Percentiles rank a stretch among this genome's conserved stretches.
Conservation (phyloP, 2,329 filamentous ascomycete species). For the Aspergillus piperis region DNA sequence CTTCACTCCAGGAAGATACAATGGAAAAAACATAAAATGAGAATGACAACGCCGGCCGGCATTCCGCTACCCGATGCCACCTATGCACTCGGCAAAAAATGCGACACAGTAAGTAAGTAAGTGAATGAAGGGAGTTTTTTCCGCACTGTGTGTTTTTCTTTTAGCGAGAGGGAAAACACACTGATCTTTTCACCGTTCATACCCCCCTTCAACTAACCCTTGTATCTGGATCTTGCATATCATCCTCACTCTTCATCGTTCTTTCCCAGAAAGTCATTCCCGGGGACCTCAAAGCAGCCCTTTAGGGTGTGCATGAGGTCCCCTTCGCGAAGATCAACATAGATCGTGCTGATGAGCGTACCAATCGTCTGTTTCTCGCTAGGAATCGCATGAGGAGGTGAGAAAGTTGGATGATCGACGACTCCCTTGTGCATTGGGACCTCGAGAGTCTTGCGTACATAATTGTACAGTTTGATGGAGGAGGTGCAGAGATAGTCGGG, state of each 20-base stretch:
- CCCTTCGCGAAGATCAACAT: conserved; percentile 27
- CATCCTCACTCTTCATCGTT: background rate
- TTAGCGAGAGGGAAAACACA: background rate
- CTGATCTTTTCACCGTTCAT: background rate
- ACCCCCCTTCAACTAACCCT: background rate
- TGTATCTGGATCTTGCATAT: background rate
- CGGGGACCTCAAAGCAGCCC: conserved; percentile 1
- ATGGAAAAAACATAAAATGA: too few relatives aligned
- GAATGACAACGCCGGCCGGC: too few relatives aligned
- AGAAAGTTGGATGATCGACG: conserved; percentile 30
- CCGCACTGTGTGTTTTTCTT: background rate
- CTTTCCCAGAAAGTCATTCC: background rate
- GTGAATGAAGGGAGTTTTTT: background rate
- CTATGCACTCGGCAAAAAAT: background rate
- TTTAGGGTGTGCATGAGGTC: background rate
- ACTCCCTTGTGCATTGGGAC: conserved; percentile 37
- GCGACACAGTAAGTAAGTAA: background rate
- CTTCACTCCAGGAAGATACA: too few relatives aligned
- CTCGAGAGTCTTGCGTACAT: conserved; percentile 36
- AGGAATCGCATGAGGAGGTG: conserved; percentile 1
- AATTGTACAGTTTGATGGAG: conserved; percentile 36
- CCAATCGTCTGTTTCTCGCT: conserved; percentile 23
- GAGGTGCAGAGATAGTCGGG: conserved; percentile 31
- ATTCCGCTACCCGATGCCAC: too few relatives aligned
- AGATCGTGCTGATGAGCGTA: conserved; percentile 28